phyloP scores from a whole-genome alignment of 2,329 filamentous ascomycete species.

The Sarocladium oryzae region DNA sequence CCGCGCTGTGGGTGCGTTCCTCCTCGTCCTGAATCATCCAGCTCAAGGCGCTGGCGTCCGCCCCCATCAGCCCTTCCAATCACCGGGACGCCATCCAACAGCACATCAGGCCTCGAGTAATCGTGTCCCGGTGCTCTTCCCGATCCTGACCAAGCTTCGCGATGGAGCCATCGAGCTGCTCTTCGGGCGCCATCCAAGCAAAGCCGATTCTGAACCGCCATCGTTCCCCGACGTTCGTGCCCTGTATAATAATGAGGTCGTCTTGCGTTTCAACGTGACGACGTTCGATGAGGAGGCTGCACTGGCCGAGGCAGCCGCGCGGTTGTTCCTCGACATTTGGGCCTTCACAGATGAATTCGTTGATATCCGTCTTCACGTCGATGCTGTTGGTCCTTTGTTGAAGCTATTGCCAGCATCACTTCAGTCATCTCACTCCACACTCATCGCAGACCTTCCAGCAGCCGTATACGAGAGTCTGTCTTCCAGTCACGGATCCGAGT shows the following conservation, averaged over 20 bases:
- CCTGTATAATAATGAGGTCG: slow-evolving; percentile 72
- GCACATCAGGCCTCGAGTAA: slow-evolving; percentile 11
- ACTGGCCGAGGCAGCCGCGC: slow-evolving; percentile 65
- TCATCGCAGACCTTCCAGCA: slow-evolving; percentile 75
- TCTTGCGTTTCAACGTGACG: slow-evolving; percentile 79
- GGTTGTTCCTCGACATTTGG: slow-evolving; percentile 86
- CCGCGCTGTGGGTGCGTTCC: slow-evolving; percentile 15
- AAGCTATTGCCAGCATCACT: slow-evolving; percentile 71
- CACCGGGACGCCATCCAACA: slow-evolving; percentile 14
- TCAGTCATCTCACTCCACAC: slow-evolving; percentile 60
- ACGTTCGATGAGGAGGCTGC: slow-evolving; percentile 61
- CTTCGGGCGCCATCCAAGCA: slow-evolving; percentile 38
- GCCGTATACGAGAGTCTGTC: slow-evolving; percentile 57
- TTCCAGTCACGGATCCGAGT: slow-evolving; percentile 12
- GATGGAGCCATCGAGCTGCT: slow-evolving; percentile 43
- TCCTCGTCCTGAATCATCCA: slow-evolving; percentile 18
- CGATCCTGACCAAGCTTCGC: slow-evolving; percentile 43
- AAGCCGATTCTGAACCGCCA: slow-evolving; percentile 18
- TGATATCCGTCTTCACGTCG: slow-evolving; percentile 72
- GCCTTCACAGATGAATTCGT: slow-evolving; percentile 74
- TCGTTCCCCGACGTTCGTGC: slow-evolving; percentile 27
- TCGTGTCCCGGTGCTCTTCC: slow-evolving; percentile 29
- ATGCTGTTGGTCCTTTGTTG: slow-evolving; percentile 71
- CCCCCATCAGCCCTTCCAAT: slow-evolving; percentile 16
- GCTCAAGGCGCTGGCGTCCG: slow-evolving; percentile 24